Percentiles rank a stretch among this genome's conserved stretches.
Conservation (phyloP, 768 basidiomycete species). For the Sporobolomyces phaffii region DNA sequence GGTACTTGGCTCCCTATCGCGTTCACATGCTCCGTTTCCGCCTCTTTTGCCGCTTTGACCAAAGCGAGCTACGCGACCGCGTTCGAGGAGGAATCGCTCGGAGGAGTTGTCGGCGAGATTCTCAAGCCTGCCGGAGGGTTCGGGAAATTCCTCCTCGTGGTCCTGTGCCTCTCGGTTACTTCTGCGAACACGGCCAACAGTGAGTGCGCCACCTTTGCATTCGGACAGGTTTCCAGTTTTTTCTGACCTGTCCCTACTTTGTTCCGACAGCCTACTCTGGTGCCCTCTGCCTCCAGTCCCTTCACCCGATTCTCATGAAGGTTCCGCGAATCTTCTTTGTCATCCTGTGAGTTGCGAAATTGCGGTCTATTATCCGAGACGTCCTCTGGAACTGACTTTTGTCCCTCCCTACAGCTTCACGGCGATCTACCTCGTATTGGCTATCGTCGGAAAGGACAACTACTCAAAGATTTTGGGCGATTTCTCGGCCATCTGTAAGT, state of each 20-base stretch:
- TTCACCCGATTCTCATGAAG: constrained; percentile 28
- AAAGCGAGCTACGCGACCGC: constrained; percentile 48
- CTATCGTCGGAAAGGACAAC: constrained; percentile 28
- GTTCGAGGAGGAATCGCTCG: constrained; percentile 49
- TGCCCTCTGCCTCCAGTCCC: constrained; percentile 25
- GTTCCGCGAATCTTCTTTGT: constrained; percentile 33
- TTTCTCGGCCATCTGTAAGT: constrained; percentile 48
- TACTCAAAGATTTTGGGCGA: constrained; percentile 48
- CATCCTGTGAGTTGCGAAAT: not conserved
- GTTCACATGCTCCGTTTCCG: constrained; percentile 19
- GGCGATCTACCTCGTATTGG: constrained; percentile 18
- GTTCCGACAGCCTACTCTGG: constrained; percentile 10
- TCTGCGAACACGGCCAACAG: constrained; percentile 48
- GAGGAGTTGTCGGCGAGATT: constrained; percentile 51
- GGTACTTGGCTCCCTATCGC: constrained; percentile 45
- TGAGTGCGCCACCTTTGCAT: no score
- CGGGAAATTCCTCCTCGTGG: constrained; percentile 52
- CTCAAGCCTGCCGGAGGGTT: constrained; percentile 45
- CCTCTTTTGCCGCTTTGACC: constrained; percentile 44
- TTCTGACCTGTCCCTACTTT: not conserved
- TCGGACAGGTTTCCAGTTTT: no score
- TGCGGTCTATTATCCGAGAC: not conserved
- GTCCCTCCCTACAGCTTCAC: not conserved
- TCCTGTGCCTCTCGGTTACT: constrained; percentile 47
- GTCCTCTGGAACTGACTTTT: not conserved